Conservation (phyloP, 1,139 yeast species). For the Saccharomyces hybrid region DNA sequence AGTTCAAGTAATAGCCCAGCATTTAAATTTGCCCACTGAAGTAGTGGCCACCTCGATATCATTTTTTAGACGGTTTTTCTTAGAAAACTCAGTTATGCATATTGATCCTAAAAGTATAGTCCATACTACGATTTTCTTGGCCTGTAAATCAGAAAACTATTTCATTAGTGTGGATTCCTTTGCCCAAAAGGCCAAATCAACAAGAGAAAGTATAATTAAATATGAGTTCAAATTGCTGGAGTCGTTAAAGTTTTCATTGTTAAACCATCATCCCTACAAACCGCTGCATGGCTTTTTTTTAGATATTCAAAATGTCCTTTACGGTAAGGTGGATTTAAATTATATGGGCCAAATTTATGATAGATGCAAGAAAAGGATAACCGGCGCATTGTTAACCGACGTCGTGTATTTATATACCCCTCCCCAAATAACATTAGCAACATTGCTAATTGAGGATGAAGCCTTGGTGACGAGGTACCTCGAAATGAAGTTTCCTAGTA, state of each 20-base stretch:
- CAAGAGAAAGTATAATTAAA: slow-evolving; percentile 58
- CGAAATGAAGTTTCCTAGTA: slow-evolving; percentile 42
- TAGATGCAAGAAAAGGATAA: slow-evolving; percentile 54
- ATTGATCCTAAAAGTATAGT: slow-evolving; percentile 78
- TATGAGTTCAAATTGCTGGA: slow-evolving; percentile 73
- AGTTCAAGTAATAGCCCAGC: slow-evolving; percentile 52
- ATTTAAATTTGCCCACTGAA: slow-evolving; percentile 55
- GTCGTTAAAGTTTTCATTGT: slow-evolving; percentile 66
- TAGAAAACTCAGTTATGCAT: slow-evolving; percentile 75
- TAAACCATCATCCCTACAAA: slow-evolving; percentile 82
- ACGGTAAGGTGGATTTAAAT: slow-evolving; percentile 32
- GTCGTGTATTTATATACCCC: slow-evolving; percentile 76
- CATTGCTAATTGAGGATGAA: slow-evolving; percentile 60
- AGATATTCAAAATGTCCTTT: slow-evolving; percentile 67
- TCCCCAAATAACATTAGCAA: slow-evolving; percentile 90
- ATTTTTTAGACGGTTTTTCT: slow-evolving; percentile 76
- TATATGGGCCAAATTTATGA: slow-evolving; percentile 51
- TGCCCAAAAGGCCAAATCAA: slow-evolving; percentile 59
- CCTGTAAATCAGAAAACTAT: slow-evolving; percentile 87
- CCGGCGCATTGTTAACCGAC: slow-evolving; percentile 65
- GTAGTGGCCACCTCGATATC: slow-evolving; percentile 78
- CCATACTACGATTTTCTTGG: slow-evolving; percentile 80
- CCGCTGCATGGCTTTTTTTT: slow-evolving; percentile 89
- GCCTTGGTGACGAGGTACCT: slow-evolving; percentile 61
- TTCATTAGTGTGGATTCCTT: slow-evolving; percentile 83